These are phyloP conservation scores for Rubroboletus satanas DNA, from an alignment of 768 basidiomycete species.

Conservation along the genomic window DNA sequence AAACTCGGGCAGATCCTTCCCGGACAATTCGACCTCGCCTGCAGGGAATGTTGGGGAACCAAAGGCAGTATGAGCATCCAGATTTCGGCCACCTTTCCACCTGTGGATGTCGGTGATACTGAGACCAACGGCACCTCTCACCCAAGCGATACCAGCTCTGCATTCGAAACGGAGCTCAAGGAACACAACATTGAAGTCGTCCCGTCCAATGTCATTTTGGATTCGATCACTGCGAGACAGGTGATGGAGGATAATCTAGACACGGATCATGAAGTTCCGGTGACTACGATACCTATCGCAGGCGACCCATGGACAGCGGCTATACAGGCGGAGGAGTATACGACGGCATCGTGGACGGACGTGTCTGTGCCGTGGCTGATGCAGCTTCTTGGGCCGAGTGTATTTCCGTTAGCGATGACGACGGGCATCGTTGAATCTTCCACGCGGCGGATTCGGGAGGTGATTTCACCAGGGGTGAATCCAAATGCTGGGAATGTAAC, in stretches of 20 bases:
- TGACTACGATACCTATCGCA: conserved; percentile 15
- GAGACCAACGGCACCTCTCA: background rate
- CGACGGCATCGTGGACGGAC: conserved; percentile 30
- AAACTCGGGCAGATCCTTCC: conserved; percentile 38
- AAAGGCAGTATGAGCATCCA: conserved; percentile 32
- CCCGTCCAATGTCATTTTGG: conserved; percentile 21
- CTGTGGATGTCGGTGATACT: background rate
- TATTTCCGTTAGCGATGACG: conserved; percentile 54
- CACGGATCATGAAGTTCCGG: conserved; percentile 9
- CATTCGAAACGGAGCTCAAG: conserved; percentile 40
- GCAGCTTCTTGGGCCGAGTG: conserved; percentile 49
- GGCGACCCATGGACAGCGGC: conserved; percentile 29
- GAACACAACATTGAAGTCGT: conserved; percentile 31
- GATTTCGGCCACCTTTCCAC: conserved; percentile 8
- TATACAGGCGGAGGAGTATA: conserved; percentile 19
- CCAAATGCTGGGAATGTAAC: background rate
- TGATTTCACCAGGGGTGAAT: conserved; percentile 35
- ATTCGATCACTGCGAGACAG: conserved; percentile 26
- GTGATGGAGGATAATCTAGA: conserved; percentile 32
- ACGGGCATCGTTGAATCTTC: conserved; percentile 63
- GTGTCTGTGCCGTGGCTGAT: conserved; percentile 29
- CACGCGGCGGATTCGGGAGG: conserved; percentile 50
- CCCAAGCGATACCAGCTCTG: background rate
- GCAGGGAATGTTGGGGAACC: conserved; percentile 46
- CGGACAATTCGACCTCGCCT: conserved; percentile 46